phyloP scores from a whole-genome alignment of 1,139 yeast genomes.

The Casaregolazyma suthepensis region DNA sequence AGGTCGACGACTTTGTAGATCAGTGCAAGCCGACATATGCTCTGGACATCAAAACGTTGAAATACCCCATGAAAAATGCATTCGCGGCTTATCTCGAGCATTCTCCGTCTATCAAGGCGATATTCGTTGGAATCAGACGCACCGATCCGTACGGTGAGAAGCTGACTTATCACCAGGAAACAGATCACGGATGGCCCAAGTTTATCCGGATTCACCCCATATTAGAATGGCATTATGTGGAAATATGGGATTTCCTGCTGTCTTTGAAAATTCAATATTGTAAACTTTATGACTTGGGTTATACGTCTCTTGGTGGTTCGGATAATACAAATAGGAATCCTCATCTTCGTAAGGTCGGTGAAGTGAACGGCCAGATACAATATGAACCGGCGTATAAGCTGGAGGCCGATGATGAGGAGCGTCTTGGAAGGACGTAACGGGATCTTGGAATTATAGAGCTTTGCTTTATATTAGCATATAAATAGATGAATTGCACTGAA shows the following conservation, averaged over 20 bases:
- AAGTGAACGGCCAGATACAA: constrained; percentile 16
- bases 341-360: constrained; percentile 32
- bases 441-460: background rate
- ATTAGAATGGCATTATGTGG: constrained; percentile 71
- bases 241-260: constrained; percentile 65
- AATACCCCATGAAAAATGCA: constrained; percentile 53
- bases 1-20: constrained; percentile 44
- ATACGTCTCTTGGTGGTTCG: constrained; percentile 76
- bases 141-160: constrained; percentile 69
- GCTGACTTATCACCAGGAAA: constrained; percentile 51
- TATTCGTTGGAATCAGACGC: constrained; percentile 75
- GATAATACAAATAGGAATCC: constrained; percentile 65
- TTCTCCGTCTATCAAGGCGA: constrained; percentile 49
- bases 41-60: constrained; percentile 30
- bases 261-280: constrained; percentile 56
- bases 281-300: constrained; percentile 64
- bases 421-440: constrained; percentile 39
- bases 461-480: background rate
- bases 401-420: constrained; percentile 52
- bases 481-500: background rate
- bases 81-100: constrained; percentile 49
- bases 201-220: constrained; percentile 77
- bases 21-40: constrained; percentile 30
- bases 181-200: constrained; percentile 86
- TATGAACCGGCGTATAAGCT: constrained; percentile 65